These are phyloP conservation scores for Penicillium manginii DNA, from an alignment of 495 filamentous ascomycete species.

Conservation along the genomic window DNA sequence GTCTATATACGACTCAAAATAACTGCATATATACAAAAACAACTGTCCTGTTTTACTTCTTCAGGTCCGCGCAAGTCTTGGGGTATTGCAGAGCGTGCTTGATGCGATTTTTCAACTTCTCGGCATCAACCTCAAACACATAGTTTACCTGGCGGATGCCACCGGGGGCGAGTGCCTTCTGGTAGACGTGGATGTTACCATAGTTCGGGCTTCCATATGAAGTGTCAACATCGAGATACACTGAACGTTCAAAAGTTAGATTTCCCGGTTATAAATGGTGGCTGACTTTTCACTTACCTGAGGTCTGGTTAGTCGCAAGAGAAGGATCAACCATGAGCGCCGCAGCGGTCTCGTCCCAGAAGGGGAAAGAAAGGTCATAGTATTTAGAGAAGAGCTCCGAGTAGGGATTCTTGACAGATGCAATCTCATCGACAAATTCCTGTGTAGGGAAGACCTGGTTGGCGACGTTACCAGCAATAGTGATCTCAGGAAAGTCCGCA, in stretches of 20 bases:
- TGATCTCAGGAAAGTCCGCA: constrained; percentile 45
- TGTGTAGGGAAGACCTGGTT: constrained; percentile 38
- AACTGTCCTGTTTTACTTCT: background rate
- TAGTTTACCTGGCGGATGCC: constrained; percentile 36
- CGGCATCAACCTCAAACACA: constrained; percentile 38
- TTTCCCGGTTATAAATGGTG: background rate
- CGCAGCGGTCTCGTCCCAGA: constrained; percentile 48
- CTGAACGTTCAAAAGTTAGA: constrained; percentile 12
- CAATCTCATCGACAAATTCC: constrained; percentile 32
- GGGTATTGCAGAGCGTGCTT: constrained; percentile 35
- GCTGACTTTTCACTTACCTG: constrained; percentile 21
- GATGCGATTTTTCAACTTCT: constrained; percentile 33
- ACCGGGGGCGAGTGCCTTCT: constrained; percentile 34
- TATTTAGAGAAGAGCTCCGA: constrained; percentile 36
- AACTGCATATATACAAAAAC: too few relatives aligned
- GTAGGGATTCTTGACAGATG: constrained; percentile 28
- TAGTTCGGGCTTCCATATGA: constrained; percentile 41
- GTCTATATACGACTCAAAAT: too few relatives aligned
- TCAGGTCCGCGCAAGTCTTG: constrained; percentile 25
- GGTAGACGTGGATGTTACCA: constrained; percentile 40
- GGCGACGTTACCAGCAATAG: constrained; percentile 44
- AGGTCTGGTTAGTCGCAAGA: constrained; percentile 32
- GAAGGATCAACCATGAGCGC: constrained; percentile 40
- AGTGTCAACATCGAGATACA: constrained; percentile 38
- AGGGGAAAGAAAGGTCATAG: constrained; percentile 39